A percentile compares a stretch with the other conserved stretches of the same genome.
Evolutionary conservation across 805 yeast genomes (phyloP).

Genomic region (Saccharomycopsis javanensis): DNA sequence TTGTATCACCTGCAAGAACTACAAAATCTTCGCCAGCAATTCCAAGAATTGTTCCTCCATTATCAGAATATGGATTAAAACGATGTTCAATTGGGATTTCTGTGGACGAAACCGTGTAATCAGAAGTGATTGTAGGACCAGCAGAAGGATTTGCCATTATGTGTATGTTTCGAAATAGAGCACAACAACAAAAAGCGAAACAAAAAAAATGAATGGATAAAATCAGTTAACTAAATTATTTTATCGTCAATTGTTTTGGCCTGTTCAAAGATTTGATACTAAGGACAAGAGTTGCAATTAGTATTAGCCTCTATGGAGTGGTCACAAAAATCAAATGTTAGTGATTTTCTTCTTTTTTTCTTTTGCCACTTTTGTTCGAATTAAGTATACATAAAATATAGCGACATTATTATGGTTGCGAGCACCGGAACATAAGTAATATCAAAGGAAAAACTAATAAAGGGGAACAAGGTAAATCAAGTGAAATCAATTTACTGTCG

Average conservation of each 20-base stretch:
- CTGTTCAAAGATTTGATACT: too few relatives aligned
- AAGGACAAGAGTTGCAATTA: too few relatives aligned
- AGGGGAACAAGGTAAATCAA: too few relatives aligned
- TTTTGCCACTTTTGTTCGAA: neutral
- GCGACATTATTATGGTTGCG: too few relatives aligned
- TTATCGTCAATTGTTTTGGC: too few relatives aligned
- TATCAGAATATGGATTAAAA: constrained; percentile 88
- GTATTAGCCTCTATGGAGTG: too few relatives aligned
- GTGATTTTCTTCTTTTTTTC: too few relatives aligned
- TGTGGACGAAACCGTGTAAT: constrained; percentile 47
- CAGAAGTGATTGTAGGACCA: constrained; percentile 46
- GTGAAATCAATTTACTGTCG: too few relatives aligned
- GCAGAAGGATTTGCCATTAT: neutral
- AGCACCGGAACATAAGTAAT: neutral
- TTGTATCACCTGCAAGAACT: constrained; percentile 96
- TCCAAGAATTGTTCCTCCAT: constrained; percentile 95
- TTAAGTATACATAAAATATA: too few relatives aligned
- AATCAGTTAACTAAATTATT: neutral
- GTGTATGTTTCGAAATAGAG: too few relatives aligned
- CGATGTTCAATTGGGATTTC: constrained; percentile 75
- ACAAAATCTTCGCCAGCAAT: constrained; percentile 98
- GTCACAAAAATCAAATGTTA: too few relatives aligned
- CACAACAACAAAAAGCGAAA: neutral
- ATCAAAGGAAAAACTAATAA: neutral
- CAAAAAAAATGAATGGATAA: neutral